These are phyloP conservation scores for Cercospora zeina DNA, from an alignment of 2,329 filamentous ascomycete species.

Conservation along the genomic window DNA sequence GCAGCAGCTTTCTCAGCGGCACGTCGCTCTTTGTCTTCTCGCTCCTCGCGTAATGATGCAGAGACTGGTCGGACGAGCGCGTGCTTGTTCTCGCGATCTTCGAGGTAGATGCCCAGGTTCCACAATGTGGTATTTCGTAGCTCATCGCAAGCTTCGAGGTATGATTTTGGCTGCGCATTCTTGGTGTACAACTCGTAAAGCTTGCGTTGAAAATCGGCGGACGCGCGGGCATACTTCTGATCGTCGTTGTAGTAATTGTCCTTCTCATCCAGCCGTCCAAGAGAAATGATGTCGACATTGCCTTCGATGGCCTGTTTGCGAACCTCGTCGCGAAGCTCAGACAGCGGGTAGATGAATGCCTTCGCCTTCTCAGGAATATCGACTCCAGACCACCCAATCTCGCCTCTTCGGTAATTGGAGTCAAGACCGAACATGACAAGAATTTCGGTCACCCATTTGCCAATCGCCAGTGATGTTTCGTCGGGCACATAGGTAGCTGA, in stretches of 20 bases:
- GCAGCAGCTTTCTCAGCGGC: slow-evolving; percentile 51
- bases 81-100: slow-evolving; percentile 69
- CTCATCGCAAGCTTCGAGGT: slow-evolving; percentile 74
- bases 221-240: slow-evolving; percentile 51
- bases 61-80: slow-evolving; percentile 72
- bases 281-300: slow-evolving; percentile 42
- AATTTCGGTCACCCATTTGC: slow-evolving; percentile 78
- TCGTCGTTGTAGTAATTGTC: slow-evolving; percentile 31
- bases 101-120: slow-evolving; percentile 80
- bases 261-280: slow-evolving; percentile 33
- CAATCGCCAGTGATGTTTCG: slow-evolving; percentile 56
- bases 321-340: slow-evolving; percentile 58
- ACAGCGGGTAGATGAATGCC: slow-evolving; percentile 61
- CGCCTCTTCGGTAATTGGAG: slow-evolving; percentile 48
- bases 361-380: slow-evolving; percentile 62
- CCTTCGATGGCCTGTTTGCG: slow-evolving; percentile 57
- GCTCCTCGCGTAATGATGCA: slow-evolving; percentile 50
- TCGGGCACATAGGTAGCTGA: slow-evolving; percentile 51
- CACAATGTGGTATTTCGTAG: slow-evolving; percentile 80
- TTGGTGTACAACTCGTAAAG: slow-evolving; percentile 56
- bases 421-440: slow-evolving; percentile 83
- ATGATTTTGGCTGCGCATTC: slow-evolving; percentile 62
- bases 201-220: slow-evolving; percentile 60
- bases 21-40: slow-evolving; percentile 55
- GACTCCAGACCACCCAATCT: slow-evolving; percentile 65